Base-by-base conservation (phyloP, 164 flowering plant species). In the Buxus sempervirens region DNA sequence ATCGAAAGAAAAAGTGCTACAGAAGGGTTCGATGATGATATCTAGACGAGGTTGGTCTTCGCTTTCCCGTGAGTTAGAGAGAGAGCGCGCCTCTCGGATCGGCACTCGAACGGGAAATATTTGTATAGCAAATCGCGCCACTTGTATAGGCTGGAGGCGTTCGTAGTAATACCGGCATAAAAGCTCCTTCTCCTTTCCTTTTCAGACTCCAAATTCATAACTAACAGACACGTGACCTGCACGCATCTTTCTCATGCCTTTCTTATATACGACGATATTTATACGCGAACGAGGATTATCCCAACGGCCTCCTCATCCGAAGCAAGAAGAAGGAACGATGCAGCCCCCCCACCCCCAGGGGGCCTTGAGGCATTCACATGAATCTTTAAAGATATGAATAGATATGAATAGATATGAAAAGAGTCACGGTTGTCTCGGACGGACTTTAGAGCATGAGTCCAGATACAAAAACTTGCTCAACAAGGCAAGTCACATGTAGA, bases 1-100 rank as follows among this genome's bases (percentile, higher is more conserved):
- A 41, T 12, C 19, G 9, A 67, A 45, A 41, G 45, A 26, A 20
- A 21, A 14, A 20, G 18, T 16, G 15, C 3, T 21, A 32, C 3
- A 7, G 38, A 32, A 18, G 23, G 9, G 19, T 21, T 6, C 13
- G 61, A 56, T 16, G 42, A 48, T 24, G 41, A 25, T 14, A 24
- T 23, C 23, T n/a, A 22, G 63, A 58, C 42, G 42, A 26, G 23
- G 24, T 27, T 45, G 38, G 27, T 24, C 60, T 58, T 41, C 42
- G 56, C 51, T 49, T 32, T 72, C 65, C 59, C 63, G 63, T 70
- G 66, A 63, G 68, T 60, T 64, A 62, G 70, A 72, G 66, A 59
- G 36, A 59, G 9, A 59, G 19, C 26, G 78, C 73, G 81, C 36
- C 25, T 36, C 73, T 63, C 76, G 81, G 82, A 76, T 72, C 70